Evolutionary conservation across 306 rosid genomes (phyloP).

Genomic region (Hylodesmum podocarpum): DNA sequence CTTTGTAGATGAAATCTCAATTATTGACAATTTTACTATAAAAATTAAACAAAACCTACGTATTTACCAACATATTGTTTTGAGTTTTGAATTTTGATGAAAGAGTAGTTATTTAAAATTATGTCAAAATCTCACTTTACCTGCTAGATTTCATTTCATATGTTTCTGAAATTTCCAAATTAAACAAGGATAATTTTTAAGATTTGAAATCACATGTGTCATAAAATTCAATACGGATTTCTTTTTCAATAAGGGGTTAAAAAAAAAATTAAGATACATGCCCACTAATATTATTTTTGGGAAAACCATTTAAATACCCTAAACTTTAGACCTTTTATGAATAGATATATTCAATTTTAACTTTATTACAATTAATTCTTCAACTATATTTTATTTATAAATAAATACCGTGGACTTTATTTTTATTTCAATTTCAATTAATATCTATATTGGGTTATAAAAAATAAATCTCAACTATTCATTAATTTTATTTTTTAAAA

Average conservation of each 20-base stretch:
- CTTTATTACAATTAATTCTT: too few species aligned
- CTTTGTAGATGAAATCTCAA: neutral
- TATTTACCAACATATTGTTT: neutral
- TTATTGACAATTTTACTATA: neutral
- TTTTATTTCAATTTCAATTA: too few species aligned
- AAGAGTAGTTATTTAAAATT: neutral
- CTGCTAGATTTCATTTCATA: neutral
- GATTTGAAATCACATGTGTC: neutral
- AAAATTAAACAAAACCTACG: neutral
- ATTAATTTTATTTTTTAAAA: too few species aligned
- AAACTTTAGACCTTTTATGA: too few species aligned
- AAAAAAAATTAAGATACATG: neutral
- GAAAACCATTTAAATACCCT: too few species aligned
- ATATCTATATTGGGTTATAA: too few species aligned
- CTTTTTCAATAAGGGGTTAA: neutral
- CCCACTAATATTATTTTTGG: too few species aligned
- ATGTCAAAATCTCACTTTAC: neutral
- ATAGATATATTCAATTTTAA: too few species aligned
- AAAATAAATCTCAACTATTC: too few species aligned
- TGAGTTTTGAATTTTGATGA: neutral
- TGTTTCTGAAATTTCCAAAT: neutral
- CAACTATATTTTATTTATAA: too few species aligned
- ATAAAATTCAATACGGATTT: neutral
- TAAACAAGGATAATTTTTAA: neutral
- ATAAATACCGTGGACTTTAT: too few species aligned